phyloP scores from a whole-genome alignment of 2,329 filamentous ascomycete genomes.

The Aurifilum marmelostoma region DNA sequence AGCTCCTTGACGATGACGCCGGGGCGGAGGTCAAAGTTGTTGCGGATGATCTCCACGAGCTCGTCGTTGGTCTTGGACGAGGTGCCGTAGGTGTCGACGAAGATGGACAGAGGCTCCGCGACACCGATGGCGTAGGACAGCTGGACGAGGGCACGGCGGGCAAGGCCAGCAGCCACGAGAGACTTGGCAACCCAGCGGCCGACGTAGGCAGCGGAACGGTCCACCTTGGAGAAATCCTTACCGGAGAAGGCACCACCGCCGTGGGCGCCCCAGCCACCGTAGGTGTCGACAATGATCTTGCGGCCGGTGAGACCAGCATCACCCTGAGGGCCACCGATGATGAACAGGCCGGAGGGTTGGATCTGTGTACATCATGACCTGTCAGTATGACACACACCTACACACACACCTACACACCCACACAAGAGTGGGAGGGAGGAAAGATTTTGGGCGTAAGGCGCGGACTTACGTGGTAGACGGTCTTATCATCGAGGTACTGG shows the following conservation, averaged over 20 bases:
- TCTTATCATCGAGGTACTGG: slow-evolving; percentile 89
- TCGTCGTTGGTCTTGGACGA: slow-evolving; percentile 86
- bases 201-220: slow-evolving; percentile 96
- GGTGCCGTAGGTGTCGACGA: slow-evolving; percentile 97
- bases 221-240: slow-evolving; percentile 99
- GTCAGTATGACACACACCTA: slow-evolving; percentile 6
- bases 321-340: slow-evolving; percentile 98
- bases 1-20: slow-evolving; percentile 99
- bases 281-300: slow-evolving; percentile 99
- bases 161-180: slow-evolving; percentile 83
- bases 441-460: background rate
- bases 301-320: slow-evolving; percentile 97
- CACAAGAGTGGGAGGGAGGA: background rate
- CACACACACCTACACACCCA: background rate
- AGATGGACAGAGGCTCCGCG: slow-evolving; percentile 95
- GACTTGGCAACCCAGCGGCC: slow-evolving; percentile 99
- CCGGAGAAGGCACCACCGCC: slow-evolving; percentile 99
- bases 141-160: slow-evolving; percentile 92
- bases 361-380: slow-evolving; percentile 52
- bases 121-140: slow-evolving; percentile 99
- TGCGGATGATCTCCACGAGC: slow-evolving; percentile 90
- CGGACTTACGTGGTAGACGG: slow-evolving; percentile 83
- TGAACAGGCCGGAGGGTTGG: slow-evolving; percentile 97
- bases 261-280: slow-evolving; percentile 99
- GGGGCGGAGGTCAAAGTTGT: slow-evolving; percentile 97